Conservation (phyloP, 257 asterid species). For the Nicotiana tabacum region DNA sequence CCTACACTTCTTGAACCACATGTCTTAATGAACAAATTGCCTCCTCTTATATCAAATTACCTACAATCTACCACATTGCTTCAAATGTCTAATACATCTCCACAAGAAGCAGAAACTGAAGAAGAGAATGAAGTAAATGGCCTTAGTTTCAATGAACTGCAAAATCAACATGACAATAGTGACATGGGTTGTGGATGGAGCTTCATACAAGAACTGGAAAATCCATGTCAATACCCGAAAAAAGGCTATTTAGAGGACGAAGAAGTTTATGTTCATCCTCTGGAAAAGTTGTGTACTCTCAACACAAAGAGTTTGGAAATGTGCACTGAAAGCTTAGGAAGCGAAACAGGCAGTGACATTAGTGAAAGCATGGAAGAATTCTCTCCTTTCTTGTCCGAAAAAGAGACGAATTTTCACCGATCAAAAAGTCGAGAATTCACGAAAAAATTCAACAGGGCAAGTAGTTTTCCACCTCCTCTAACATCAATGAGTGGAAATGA, state of each 20-base stretch:
- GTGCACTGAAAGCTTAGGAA: slow-evolving; percentile 86
- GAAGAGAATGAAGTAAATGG: neutral
- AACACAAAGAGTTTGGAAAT: slow-evolving; percentile 61
- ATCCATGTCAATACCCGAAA: neutral
- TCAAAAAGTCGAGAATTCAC: slow-evolving; percentile 12
- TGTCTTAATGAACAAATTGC: neutral
- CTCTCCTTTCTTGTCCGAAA: neutral
- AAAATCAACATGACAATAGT: neutral
- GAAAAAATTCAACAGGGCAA: slow-evolving; percentile 18
- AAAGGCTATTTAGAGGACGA: slow-evolving; percentile 9
- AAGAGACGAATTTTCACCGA: neutral
- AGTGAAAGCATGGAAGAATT: slow-evolving; percentile 30
- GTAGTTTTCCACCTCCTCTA: slow-evolving; percentile 68
- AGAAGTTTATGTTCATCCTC: slow-evolving; percentile 49
- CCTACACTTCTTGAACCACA: neutral
- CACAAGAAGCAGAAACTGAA: neutral
- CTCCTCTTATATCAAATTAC: neutral
- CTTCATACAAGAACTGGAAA: slow-evolving; percentile 24
- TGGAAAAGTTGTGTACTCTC: slow-evolving; percentile 30
- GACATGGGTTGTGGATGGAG: slow-evolving; percentile 24
- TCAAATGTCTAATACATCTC: neutral
- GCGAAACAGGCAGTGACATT: slow-evolving; percentile 61
- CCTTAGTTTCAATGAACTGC: slow-evolving; percentile 22
- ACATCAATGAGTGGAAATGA: slow-evolving; percentile 47
- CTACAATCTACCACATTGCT: neutral